Percentiles rank a stretch among this genome's conserved stretches.
phyloP scores from a whole-genome alignment of 2,329 filamentous ascomycete species.

The Arthrobotrys musiformis region DNA sequence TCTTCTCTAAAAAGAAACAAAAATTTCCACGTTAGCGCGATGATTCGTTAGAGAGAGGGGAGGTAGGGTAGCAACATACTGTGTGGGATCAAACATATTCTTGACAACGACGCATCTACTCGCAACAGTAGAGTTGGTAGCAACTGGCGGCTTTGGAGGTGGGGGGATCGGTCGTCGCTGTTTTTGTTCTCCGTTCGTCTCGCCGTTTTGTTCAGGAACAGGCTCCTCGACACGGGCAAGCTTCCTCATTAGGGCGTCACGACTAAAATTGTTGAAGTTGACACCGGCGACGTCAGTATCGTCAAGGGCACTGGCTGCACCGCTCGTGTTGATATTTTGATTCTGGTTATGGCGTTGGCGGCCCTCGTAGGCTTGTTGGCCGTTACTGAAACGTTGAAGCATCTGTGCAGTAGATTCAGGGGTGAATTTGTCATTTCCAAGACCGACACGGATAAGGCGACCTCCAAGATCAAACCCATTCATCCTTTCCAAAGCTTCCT shows the following conservation, averaged over 20 bases:
- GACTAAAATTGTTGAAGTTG: constrained; percentile 99
- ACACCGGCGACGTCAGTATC: constrained; percentile 97
- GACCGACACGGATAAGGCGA: constrained; percentile 95
- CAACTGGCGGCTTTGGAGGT: constrained; percentile 46
- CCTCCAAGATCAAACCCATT: constrained; percentile 98
- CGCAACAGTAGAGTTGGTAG: constrained; percentile 77
- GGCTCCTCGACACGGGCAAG: constrained; percentile 94
- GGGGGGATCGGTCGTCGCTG: constrained; percentile 34
- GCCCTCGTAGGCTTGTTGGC: constrained; percentile 80
- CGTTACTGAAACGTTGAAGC: constrained; percentile 87
- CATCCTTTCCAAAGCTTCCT: constrained; percentile 97
- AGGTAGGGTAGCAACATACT: constrained; percentile 71
- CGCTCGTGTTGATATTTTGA: constrained; percentile 82
- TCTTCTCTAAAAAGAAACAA: constrained; percentile 72
- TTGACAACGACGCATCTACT: constrained; percentile 93
- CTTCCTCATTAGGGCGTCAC: constrained; percentile 98
- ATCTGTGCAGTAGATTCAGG: constrained; percentile 94
- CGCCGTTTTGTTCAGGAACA: constrained; percentile 69
- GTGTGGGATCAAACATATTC: constrained; percentile 91
- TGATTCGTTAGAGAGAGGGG: constrained; percentile 61
- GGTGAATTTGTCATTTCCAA: constrained; percentile 99
- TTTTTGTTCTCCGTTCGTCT: constrained; percentile 45
- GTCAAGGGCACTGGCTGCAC: constrained; percentile 86
- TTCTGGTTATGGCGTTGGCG: constrained; percentile 56
- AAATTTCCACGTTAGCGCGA: constrained; percentile 13